Evolutionary conservation across 2,329 filamentous ascomycete species (phyloP).

Genomic region (Aulographum hederae): DNA sequence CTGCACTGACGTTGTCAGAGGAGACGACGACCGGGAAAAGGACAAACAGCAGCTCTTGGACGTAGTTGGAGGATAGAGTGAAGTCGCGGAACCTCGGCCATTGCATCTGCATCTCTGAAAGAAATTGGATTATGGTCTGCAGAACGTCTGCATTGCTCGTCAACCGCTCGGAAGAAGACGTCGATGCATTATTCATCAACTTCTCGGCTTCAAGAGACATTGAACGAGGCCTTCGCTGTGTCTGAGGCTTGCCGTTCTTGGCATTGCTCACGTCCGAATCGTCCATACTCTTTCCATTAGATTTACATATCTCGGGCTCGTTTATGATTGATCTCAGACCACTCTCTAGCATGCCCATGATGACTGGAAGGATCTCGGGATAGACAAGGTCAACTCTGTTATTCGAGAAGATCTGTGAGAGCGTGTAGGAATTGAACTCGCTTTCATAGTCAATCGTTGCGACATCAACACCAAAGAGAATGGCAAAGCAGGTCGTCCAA

Average conservation of each 20-base stretch:
- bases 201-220: conserved; percentile 45
- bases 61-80: conserved; percentile 59
- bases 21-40: conserved; percentile 81
- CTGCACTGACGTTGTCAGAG: conserved; percentile 63
- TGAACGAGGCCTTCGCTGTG: conserved; percentile 35
- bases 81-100: conserved; percentile 72
- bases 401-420: conserved; percentile 51
- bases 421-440: conserved; percentile 53
- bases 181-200: not conserved
- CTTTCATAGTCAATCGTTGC: conserved; percentile 54
- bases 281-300: no score
- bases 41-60: conserved; percentile 59
- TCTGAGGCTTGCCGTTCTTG: conserved; percentile 2
- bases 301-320: conserved; percentile 1
- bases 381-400: conserved; percentile 47
- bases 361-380: conserved; percentile 61
- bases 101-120: conserved; percentile 59
- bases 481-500: conserved; percentile 77
- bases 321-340: conserved; percentile 55
- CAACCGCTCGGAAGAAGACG: conserved; percentile 17
- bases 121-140: conserved; percentile 59
- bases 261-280: not conserved
- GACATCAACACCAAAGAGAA: conserved; percentile 73
- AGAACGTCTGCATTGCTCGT: conserved; percentile 46
- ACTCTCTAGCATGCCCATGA: conserved; percentile 73